These are phyloP conservation scores for Paxillus involutus DNA, from an alignment of 768 basidiomycete genomes.

Conservation along the genomic window DNA sequence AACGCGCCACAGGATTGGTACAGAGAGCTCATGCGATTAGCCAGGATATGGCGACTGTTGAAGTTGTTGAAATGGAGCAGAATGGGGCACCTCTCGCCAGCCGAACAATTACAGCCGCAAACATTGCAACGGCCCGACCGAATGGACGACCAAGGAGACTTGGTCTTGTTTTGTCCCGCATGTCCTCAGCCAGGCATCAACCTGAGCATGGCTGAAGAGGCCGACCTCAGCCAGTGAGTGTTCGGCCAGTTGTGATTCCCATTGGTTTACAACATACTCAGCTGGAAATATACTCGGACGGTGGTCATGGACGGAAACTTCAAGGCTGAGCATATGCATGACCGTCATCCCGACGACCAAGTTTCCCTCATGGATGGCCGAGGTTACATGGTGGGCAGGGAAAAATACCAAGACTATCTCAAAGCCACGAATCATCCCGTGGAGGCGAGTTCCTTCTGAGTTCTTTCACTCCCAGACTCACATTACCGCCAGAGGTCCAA, in stretches of 20 bases:
- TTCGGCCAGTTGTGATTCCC: too few species aligned
- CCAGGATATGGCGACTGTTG: constrained; percentile 14
- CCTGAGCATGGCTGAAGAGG: too few species aligned
- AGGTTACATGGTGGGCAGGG: not conserved
- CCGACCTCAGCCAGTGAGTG: constrained; percentile 17
- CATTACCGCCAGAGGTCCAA: too few species aligned
- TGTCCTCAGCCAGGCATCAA: constrained; percentile 7
- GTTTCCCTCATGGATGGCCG: constrained; percentile 2
- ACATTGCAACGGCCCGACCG: not conserved
- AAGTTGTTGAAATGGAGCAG: constrained; percentile 22
- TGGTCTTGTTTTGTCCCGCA: constrained; percentile 19
- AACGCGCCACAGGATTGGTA: constrained; percentile 12
- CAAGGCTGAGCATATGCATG: constrained; percentile 14
- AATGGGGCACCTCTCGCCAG: not conserved
- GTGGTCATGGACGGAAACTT: constrained; percentile 27
- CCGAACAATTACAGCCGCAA: too few species aligned
- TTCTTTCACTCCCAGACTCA: too few species aligned
- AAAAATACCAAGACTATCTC: not conserved
- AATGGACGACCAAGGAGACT: too few species aligned
- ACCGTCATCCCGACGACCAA: not conserved
- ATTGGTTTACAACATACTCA: not conserved
- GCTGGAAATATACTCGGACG: not conserved
- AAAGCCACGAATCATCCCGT: not conserved
- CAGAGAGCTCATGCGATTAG: constrained; percentile 11
- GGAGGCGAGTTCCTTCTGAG: not conserved